Percentiles rank a stretch among this genome's conserved stretches.
phyloP scores from a whole-genome alignment of 1,284 basidiomycete species.

The Trichosporon faecale region DNA sequence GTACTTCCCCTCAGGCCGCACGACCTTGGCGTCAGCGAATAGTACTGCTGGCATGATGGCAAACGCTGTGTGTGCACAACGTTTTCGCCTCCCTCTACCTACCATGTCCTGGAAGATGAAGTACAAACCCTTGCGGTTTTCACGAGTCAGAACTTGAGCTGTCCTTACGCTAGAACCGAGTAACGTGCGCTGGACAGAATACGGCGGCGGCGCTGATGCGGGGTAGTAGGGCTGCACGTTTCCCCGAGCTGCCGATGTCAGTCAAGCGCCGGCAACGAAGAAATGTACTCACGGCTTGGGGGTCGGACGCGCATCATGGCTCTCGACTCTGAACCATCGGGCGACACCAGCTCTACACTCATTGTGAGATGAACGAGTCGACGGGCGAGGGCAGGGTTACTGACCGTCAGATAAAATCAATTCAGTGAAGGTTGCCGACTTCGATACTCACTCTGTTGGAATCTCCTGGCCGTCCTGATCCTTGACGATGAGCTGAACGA shows the following conservation, averaged over 20 bases:
- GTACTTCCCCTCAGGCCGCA: slow-evolving; percentile 23
- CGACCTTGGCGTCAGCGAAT: slow-evolving; percentile 21
- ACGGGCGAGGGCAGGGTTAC: slow-evolving; percentile 23
- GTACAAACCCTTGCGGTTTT: slow-evolving; percentile 21
- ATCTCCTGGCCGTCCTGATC: slow-evolving; percentile 21
- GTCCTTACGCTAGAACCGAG: slow-evolving; percentile 23
- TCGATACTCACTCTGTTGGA: slow-evolving; percentile 20
- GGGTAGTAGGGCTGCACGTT: slow-evolving; percentile 26
- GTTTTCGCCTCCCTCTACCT: background rate
- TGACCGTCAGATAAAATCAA: slow-evolving; percentile 4
- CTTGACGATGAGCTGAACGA: slow-evolving; percentile 22
- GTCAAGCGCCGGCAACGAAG: background rate
- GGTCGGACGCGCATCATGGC: slow-evolving; percentile 26
- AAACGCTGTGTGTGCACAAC: background rate
- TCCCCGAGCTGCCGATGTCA: slow-evolving; percentile 18
- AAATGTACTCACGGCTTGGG: slow-evolving; percentile 19
- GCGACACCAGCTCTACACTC: slow-evolving; percentile 25
- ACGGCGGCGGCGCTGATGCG: slow-evolving; percentile 23
- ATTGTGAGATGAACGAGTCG: slow-evolving; percentile 25
- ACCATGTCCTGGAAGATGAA: slow-evolving; percentile 30
- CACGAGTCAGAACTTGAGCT: slow-evolving; percentile 21
- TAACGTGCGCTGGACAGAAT: slow-evolving; percentile 25
- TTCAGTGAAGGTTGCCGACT: too few species aligned
- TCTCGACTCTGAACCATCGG: slow-evolving; percentile 19
- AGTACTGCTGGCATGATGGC: background rate